phyloP scores from a whole-genome alignment of 2,329 filamentous ascomycete species.

The Claviceps sp. region DNA sequence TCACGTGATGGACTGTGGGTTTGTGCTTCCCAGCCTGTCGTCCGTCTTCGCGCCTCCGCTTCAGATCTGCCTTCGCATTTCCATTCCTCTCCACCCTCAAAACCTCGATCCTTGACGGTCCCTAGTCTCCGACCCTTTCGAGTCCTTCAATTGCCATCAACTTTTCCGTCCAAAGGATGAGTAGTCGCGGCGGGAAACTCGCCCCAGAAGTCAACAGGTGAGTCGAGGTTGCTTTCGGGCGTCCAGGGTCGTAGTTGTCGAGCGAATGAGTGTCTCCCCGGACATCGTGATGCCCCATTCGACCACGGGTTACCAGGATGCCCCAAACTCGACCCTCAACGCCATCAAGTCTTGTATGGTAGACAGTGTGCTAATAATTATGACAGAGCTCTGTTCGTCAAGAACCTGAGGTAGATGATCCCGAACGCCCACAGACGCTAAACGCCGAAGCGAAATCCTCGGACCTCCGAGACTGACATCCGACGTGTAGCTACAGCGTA shows the following conservation, averaged over 20 bases:
- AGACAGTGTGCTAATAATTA: conserved; percentile 18
- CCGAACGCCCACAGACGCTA: neutral
- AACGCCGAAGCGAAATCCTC: neutral
- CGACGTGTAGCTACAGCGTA: conserved; percentile 76
- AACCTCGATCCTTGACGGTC: conserved; percentile 9
- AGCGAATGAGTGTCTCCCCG: neutral
- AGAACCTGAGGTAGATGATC: conserved; percentile 76
- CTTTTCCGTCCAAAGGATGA: conserved; percentile 61
- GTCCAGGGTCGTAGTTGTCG: neutral
- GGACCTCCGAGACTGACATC: conserved; percentile 3
- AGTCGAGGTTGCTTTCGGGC: conserved; percentile 12
- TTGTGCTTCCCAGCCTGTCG: conserved; percentile 15
- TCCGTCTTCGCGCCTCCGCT: conserved; percentile 12
- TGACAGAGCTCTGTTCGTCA: conserved; percentile 93
- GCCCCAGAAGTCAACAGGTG: conserved; percentile 98
- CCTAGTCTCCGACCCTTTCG: conserved; percentile 12
- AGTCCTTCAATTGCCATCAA: conserved; percentile 17
- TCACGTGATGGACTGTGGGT: conserved; percentile 16
- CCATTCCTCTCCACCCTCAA: conserved; percentile 13
- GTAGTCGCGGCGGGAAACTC: conserved; percentile 92
- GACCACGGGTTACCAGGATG: neutral
- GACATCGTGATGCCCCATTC: neutral
- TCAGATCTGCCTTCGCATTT: conserved; percentile 16
- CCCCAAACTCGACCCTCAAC: neutral
- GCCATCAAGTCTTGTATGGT: neutral